These are phyloP conservation scores for Bolboschoenus planiculmis DNA, from an alignment of 176 grass and related monocot genomes.

Conservation along the genomic window DNA sequence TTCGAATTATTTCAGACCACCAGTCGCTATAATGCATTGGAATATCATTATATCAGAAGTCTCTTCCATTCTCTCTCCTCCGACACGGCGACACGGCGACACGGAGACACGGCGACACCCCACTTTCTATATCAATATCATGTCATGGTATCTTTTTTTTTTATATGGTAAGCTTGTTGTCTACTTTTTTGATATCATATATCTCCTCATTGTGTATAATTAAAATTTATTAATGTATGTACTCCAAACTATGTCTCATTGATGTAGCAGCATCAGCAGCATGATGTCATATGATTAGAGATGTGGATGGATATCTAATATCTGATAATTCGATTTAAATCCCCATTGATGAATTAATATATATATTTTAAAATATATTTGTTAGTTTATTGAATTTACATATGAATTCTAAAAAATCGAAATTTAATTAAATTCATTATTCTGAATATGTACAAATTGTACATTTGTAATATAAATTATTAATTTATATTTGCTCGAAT, in stretches of 20 bases:
- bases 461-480: no score
- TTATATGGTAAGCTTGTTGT: neutral
- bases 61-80: neutral
- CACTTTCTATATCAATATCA: neutral
- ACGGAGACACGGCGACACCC: no score
- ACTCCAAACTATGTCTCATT: neutral
- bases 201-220: neutral
- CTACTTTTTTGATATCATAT: neutral
- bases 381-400: no score
- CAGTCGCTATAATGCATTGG: conserved; percentile 1
- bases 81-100: no score
- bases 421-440: no score
- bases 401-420: no score
- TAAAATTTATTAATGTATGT: neutral
- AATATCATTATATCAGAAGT: neutral
- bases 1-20: neutral
- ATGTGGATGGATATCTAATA: no score
- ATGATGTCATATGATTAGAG: neutral
- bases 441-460: no score
- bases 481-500: no score
- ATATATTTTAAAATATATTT: no score
- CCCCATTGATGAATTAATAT: no score
- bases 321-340: no score
- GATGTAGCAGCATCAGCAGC: neutral
- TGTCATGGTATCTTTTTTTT: neutral